Conservation (phyloP, 225 moss, liverwort and hornwort species). For the Thuidium tamariscinum region DNA sequence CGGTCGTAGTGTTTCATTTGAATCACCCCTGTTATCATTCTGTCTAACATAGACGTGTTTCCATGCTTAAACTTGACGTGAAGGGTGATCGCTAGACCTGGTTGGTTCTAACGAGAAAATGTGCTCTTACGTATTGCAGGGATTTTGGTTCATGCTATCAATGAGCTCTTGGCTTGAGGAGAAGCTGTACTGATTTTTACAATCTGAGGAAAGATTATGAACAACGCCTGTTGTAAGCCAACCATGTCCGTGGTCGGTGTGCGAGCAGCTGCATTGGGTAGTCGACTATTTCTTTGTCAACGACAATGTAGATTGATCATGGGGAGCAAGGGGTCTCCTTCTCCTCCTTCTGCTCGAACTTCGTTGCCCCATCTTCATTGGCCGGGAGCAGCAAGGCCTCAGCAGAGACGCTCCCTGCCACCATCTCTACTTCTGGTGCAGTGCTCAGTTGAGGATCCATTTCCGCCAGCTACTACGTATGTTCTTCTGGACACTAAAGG, state of each 20-base stretch:
- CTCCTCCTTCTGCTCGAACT: slow-evolving; percentile 10
- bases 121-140: background rate
- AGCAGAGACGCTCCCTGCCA: slow-evolving; percentile 5
- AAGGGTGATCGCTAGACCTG: background rate
- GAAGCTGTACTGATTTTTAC: background rate
- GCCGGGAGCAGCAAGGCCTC: slow-evolving; percentile 15
- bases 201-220: slow-evolving; percentile 16
- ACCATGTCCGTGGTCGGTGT: slow-evolving; percentile 38
- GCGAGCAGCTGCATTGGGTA: slow-evolving; percentile 45
- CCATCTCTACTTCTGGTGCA: slow-evolving; percentile 16
- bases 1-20: background rate
- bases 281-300: slow-evolving; percentile 28
- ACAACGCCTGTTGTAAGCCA: slow-evolving; percentile 34
- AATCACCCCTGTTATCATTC: background rate
- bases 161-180: background rate
- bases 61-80: background rate
- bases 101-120: slow-evolving; percentile 3
- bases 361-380: slow-evolving; percentile 14
- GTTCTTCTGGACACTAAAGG: slow-evolving; percentile 45
- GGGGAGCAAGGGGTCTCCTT: slow-evolving; percentile 8
- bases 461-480: slow-evolving; percentile 32
- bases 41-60: background rate
- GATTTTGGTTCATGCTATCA: background rate
- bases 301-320: slow-evolving; percentile 22
- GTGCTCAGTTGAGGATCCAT: slow-evolving; percentile 34